Evolutionary conservation across 345 rosid species (phyloP).

Genomic region (Brassica nigra): DNA sequence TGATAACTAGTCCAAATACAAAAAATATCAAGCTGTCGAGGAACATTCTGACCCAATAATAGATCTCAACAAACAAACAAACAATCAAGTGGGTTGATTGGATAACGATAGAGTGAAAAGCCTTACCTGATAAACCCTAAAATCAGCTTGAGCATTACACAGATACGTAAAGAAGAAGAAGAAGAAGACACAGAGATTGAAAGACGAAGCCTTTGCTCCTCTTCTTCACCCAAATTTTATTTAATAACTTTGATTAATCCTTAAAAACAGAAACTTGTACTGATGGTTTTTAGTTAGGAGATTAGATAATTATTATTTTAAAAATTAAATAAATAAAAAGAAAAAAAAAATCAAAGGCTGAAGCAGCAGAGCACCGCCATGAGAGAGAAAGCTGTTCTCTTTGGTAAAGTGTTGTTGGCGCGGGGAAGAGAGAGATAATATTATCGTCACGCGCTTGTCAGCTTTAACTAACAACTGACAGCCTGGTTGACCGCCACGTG

Average conservation of each 20-base stretch:
- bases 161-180: conserved; percentile 26
- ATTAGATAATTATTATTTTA: neutral
- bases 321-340: neutral
- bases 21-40: conserved; percentile 1
- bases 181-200: conserved; percentile 15
- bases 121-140: conserved; percentile 41
- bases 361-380: conserved; percentile 39
- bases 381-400: conserved; percentile 16
- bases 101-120: conserved; percentile 19
- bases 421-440: conserved; percentile 34
- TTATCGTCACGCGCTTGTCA: conserved; percentile 38
- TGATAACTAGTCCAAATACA: neutral
- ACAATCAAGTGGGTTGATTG: neutral
- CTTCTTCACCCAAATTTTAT: conserved; percentile 28
- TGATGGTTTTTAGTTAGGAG: neutral
- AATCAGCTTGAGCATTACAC: conserved; percentile 48
- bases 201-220: conserved; percentile 34
- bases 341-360: conserved; percentile 33
- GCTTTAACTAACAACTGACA: conserved; percentile 37
- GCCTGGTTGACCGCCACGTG: conserved; percentile 35
- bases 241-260: conserved; percentile 8
- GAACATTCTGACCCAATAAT: conserved; percentile 23
- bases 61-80: conserved; percentile 23
- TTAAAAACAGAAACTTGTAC: conserved; percentile 8
- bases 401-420: conserved; percentile 38